Conservation (phyloP, 2,329 filamentous ascomycete species). For the Phialocephala subalpina region DNA sequence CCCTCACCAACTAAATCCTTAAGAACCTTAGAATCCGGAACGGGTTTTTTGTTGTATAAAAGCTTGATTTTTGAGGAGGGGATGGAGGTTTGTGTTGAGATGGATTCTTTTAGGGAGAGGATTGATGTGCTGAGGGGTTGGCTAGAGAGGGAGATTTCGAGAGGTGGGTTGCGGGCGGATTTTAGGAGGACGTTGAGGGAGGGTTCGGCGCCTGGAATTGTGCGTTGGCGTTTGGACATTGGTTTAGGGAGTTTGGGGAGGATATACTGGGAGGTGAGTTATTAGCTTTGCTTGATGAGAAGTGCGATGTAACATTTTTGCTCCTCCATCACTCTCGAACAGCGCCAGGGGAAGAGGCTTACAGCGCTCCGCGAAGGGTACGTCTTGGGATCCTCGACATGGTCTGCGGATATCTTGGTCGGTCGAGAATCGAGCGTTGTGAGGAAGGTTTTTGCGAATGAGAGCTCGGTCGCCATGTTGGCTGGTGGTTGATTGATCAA, state of each 20-base stretch:
- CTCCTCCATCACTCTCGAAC: no score
- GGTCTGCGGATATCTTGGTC: slow-evolving; percentile 83
- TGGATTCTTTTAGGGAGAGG: slow-evolving; percentile 77
- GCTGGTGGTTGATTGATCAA: background rate
- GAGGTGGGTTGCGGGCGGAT: slow-evolving; percentile 77
- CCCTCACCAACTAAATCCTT: slow-evolving; percentile 71
- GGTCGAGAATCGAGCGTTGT: slow-evolving; percentile 80
- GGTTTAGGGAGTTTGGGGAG: slow-evolving; percentile 72
- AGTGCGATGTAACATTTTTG: no score
- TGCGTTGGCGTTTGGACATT: slow-evolving; percentile 51
- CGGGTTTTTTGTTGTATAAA: slow-evolving; percentile 86
- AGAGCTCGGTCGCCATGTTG: slow-evolving; percentile 78
- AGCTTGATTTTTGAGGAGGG: slow-evolving; percentile 85
- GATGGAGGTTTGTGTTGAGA: slow-evolving; percentile 69
- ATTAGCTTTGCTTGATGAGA: no score
- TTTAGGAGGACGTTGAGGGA: slow-evolving; percentile 70
- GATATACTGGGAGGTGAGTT: slow-evolving; percentile 63
- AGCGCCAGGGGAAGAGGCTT: slow-evolving; percentile 45
- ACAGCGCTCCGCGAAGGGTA: slow-evolving; percentile 83
- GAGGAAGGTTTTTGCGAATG: slow-evolving; percentile 87
- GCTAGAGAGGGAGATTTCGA: slow-evolving; percentile 71
- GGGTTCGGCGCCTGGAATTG: slow-evolving; percentile 60
- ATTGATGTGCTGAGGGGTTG: slow-evolving; percentile 75
- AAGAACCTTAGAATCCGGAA: slow-evolving; percentile 78
- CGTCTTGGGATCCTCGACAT: slow-evolving; percentile 85